A percentile compares a stretch with the other conserved stretches of the same genome.
Conservation (phyloP, 805 yeast species). For the Teunomyces atbi region DNA sequence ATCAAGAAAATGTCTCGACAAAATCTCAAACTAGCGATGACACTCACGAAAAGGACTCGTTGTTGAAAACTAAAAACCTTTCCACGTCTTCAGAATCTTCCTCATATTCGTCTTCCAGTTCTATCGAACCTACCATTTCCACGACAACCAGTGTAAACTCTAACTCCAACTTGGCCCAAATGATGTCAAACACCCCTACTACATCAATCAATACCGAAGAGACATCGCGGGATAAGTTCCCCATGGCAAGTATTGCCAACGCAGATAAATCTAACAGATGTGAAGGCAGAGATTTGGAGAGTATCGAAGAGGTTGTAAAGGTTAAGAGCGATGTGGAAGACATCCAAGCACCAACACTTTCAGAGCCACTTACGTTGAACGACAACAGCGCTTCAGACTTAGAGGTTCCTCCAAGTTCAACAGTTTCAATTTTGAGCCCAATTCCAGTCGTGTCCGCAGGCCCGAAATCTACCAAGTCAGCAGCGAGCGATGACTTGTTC, state of each 20-base stretch:
- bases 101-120: conserved; percentile 5
- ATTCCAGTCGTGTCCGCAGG: background rate
- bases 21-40: too few relatives aligned
- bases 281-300: conserved; percentile 2
- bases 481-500: background rate
- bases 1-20: background rate
- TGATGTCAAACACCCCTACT: conserved; percentile 30
- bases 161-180: conserved; percentile 16
- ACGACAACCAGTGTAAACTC: conserved; percentile 8
- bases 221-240: conserved; percentile 1
- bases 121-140: conserved; percentile 7
- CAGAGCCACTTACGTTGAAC: background rate
- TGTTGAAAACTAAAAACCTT: conserved; percentile 1
- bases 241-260: background rate
- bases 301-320: background rate
- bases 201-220: conserved; percentile 25
- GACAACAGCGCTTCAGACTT: background rate
- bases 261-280: conserved; percentile 1
- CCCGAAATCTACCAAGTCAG: background rate
- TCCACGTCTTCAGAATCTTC: conserved; percentile 3
- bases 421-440: background rate
- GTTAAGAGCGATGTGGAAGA: background rate
- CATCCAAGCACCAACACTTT: background rate
- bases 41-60: background rate
- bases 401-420: background rate